A percentile compares a stretch with the other conserved stretches of the same genome.
These are phyloP conservation scores for Pyrus pyrifolia DNA, from an alignment of 306 rosid genomes.

Conservation along the genomic window DNA sequence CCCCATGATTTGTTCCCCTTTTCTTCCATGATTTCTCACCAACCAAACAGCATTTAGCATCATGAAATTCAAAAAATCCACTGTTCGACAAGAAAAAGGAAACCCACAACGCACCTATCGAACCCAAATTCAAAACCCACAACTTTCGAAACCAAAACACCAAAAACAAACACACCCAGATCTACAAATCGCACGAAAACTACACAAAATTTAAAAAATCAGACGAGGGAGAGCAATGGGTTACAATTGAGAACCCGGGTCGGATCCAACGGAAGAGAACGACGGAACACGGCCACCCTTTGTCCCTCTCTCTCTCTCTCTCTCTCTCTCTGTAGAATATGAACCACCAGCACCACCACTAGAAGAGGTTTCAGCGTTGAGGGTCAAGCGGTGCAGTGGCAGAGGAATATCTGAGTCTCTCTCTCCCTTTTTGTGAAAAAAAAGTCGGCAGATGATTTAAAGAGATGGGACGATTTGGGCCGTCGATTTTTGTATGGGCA, in stretches of 20 bases:
- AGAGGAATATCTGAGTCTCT: background rate
- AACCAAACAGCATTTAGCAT: background rate
- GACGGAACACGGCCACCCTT: background rate
- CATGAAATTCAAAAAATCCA: background rate
- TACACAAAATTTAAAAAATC: background rate
- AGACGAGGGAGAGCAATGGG: background rate
- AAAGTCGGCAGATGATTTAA: background rate
- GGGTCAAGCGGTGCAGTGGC: background rate
- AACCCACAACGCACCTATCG: background rate
- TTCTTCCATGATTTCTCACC: background rate
- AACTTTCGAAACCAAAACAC: background rate
- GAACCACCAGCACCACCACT: background rate
- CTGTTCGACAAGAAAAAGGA: background rate
- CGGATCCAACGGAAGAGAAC: slow-evolving; percentile 18
- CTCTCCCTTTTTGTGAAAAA: background rate
- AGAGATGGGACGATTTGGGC: slow-evolving; percentile 17
- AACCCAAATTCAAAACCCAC: background rate
- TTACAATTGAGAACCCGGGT: slow-evolving; percentile 16
- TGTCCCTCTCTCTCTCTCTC: background rate
- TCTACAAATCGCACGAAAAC: slow-evolving; percentile 19
- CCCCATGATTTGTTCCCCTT: background rate
- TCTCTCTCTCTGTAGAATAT: background rate
- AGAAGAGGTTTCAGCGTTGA: background rate
- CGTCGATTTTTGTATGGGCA: slow-evolving; percentile 15
- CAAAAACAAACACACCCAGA: slow-evolving; percentile 20